These are phyloP conservation scores for Smallanthus sonchifolius DNA, from an alignment of 129 eudicot species.

Conservation along the genomic window DNA sequence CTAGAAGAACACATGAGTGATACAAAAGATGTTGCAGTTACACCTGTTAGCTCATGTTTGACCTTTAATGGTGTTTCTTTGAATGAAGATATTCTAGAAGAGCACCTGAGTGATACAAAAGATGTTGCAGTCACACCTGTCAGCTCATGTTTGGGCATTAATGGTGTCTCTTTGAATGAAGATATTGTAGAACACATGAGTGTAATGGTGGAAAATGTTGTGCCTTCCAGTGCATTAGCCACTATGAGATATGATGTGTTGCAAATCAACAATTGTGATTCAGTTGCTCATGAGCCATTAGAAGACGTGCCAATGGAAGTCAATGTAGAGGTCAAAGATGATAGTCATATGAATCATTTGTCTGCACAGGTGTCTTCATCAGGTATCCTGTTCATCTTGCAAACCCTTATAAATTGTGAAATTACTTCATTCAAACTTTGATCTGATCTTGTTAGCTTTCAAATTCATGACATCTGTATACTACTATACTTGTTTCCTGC, in stretches of 20 bases:
- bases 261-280: slow-evolving; percentile 7
- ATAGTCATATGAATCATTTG: slow-evolving; percentile 9
- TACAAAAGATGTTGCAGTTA: slow-evolving; percentile 12
- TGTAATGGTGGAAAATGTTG: slow-evolving; percentile 16
- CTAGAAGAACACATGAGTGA: slow-evolving; percentile 25
- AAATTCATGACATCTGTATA: neutral
- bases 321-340: slow-evolving; percentile 20
- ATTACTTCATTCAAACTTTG: neutral
- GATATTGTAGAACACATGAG: neutral
- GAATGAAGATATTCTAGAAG: slow-evolving; percentile 11
- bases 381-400: slow-evolving; percentile 40
- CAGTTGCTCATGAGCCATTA: slow-evolving; percentile 23
- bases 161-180: slow-evolving; percentile 18
- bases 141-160: slow-evolving; percentile 9
- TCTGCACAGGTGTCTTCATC: slow-evolving; percentile 21
- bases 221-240: slow-evolving; percentile 3
- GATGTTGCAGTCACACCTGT: neutral
- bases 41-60: slow-evolving; percentile 11
- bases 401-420: neutral
- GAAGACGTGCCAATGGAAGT: slow-evolving; percentile 27
- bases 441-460: neutral
- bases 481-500: neutral
- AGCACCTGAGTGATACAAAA: too few species aligned
- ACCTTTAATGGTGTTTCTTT: slow-evolving; percentile 14
- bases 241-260: slow-evolving; percentile 20